Evolutionary conservation across 75 land plant species (phyloP), one percentile per base, ranked within the genome.

Genomic region (Cryptomeria japonica): DNA sequence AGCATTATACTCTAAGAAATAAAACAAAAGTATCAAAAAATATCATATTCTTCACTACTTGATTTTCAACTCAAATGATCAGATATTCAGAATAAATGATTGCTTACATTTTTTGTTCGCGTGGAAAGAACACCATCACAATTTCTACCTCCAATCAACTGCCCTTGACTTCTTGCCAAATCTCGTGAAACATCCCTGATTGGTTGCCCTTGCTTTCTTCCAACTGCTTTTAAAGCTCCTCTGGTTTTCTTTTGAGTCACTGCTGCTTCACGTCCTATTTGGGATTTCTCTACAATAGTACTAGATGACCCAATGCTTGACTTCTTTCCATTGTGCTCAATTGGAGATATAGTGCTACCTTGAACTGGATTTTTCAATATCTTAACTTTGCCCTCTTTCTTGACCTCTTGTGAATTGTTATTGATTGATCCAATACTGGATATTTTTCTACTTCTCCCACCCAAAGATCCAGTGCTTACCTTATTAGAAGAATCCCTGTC

Each of bases 401-500:
- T 73, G 37, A 73, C 77, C 77, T 73, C 37, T 13, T 73, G 77
- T 34, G 37, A 32, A 73, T 73, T 73, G 77, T 73, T 73, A 37
- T 34, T 13, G 15, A 12, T 73, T 73, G 84, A 44, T 46, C 84
- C 51, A 3, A 46, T 8, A 22, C 51, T 82, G 44, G 83, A 80
- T 44, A 28, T 25, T 80, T 80, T 46, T 46, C 51, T 82, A 3
- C n/a, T 82, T 32, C 37, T 73, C 34, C 4, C 77, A 34, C 37
- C 3, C 37, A 34, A 32, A 31, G 77, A 73, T 73, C 37, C 47
- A 82, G 1, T 44, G 34, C 51, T 44, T 2, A 10, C 46, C 13
- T 46, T 82, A 42, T 82, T 82, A 82, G 84, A 82, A 82, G 51
- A 44, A 47, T n/a, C n/a, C 32, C 32, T 28, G n/a, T 46, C 84